These are phyloP conservation scores for Coprinopsis marcescibilis DNA, from an alignment of 768 basidiomycete genomes.

Conservation along the genomic window DNA sequence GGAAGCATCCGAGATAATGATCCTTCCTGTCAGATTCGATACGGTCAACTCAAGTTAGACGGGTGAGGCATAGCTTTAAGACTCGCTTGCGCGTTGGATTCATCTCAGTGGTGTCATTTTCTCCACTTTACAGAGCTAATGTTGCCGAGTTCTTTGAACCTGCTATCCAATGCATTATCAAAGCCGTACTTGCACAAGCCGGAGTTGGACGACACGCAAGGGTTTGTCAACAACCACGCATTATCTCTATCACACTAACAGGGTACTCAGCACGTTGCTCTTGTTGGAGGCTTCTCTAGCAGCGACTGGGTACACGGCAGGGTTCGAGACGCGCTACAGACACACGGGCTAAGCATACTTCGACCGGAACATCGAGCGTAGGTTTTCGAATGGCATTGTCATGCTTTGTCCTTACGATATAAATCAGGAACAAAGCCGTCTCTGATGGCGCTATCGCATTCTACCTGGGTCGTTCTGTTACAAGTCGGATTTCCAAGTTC, in stretches of 20 bases:
- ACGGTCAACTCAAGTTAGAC: conserved; percentile 36
- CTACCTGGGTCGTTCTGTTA: conserved; percentile 44
- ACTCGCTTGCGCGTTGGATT: neutral
- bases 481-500: conserved; percentile 26
- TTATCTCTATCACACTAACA: neutral
- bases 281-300: conserved; percentile 20
- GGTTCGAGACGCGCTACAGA: conserved; percentile 5
- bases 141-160: conserved; percentile 19
- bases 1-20: conserved; percentile 35
- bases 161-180: conserved; percentile 15
- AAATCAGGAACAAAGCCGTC: conserved; percentile 31
- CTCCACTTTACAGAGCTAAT: neutral
- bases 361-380: conserved; percentile 14
- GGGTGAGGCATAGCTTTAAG: conserved; percentile 23
- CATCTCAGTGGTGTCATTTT: neutral
- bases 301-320: conserved; percentile 17
- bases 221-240: neutral
- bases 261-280: conserved; percentile 12
- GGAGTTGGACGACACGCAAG: conserved; percentile 10
- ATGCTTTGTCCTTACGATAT: neutral
- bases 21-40: conserved; percentile 27
- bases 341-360: conserved; percentile 1
- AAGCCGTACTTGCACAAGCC: conserved; percentile 10
- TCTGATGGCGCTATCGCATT: conserved; percentile 43
- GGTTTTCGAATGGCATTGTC: neutral